Conservation (phyloP, 2,329 filamentous ascomycete species). For the Aspergillus pseudoterreus region DNA sequence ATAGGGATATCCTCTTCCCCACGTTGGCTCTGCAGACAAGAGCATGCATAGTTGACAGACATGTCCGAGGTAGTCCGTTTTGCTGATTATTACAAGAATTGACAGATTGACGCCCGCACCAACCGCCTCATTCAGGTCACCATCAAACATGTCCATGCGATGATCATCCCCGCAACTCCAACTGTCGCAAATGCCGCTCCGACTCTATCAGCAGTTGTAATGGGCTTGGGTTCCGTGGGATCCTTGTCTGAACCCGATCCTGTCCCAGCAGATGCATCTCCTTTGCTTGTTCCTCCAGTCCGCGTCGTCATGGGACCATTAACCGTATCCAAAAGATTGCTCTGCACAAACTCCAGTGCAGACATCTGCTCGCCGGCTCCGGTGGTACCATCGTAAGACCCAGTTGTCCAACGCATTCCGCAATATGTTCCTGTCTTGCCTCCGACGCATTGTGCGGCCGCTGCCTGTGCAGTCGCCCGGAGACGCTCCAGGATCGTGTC, state of each 20-base stretch:
- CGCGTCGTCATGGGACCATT: conserved; percentile 41
- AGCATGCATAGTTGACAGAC: too few relatives aligned
- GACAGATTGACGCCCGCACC: background rate
- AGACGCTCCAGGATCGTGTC: conserved; percentile 51
- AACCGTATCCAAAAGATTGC: conserved; percentile 44
- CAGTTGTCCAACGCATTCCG: conserved; percentile 35
- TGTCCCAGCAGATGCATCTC: conserved; percentile 35
- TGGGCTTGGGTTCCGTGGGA: background rate
- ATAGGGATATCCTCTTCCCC: too few relatives aligned
- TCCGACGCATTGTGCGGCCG: conserved; percentile 37
- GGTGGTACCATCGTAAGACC: conserved; percentile 26
- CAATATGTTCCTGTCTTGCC: conserved; percentile 34
- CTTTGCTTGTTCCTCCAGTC: conserved; percentile 55
- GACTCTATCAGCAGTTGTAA: background rate
- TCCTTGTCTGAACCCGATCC: background rate
- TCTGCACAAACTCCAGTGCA: conserved; percentile 55
- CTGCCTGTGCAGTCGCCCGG: conserved; percentile 50
- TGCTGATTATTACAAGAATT: background rate
- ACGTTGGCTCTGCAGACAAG: too few relatives aligned
- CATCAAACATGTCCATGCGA: background rate
- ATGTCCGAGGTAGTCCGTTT: background rate
- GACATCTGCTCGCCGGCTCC: conserved; percentile 38
- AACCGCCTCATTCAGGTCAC: background rate
- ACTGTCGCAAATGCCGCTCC: background rate
- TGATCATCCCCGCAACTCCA: background rate